Conservation (phyloP, 2,329 filamentous ascomycete genomes). For the Aspergillus pseudonomiae region DNA sequence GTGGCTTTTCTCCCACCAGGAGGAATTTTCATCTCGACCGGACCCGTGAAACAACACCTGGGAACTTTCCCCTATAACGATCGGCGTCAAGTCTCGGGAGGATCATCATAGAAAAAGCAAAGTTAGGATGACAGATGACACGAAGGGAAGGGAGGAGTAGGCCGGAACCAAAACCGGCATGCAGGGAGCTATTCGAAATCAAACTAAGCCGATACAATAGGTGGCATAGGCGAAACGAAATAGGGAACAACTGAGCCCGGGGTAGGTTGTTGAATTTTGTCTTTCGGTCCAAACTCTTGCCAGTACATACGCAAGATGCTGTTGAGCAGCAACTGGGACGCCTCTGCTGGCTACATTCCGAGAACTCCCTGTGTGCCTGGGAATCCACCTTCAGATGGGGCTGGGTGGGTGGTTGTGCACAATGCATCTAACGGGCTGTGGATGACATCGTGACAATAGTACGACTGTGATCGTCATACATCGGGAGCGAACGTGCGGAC, state of each 20-base stretch:
- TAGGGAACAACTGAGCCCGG: not conserved
- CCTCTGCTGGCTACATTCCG: not conserved
- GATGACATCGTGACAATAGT: not conserved
- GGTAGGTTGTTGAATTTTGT: not conserved
- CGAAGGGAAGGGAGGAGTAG: not conserved
- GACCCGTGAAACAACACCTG: not conserved
- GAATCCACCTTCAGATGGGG: not conserved
- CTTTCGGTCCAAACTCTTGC: not conserved
- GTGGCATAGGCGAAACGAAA: not conserved
- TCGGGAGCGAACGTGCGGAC: not conserved
- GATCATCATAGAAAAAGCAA: not conserved
- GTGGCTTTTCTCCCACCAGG: not conserved
- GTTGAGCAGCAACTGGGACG: not conserved
- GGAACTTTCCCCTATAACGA: not conserved
- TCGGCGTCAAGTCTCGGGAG: not conserved
- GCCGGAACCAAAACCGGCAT: not conserved
- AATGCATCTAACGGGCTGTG: not conserved
- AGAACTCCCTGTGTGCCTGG: not conserved
- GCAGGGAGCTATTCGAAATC: not conserved
- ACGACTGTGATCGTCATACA: constrained; percentile 1
- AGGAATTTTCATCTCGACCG: not conserved
- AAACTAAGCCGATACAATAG: not conserved
- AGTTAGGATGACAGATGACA: not conserved
- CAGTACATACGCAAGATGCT: not conserved
- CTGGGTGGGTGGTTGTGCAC: not conserved